phyloP scores from a whole-genome alignment of 129 eudicot species.

The Arctium lappa region DNA sequence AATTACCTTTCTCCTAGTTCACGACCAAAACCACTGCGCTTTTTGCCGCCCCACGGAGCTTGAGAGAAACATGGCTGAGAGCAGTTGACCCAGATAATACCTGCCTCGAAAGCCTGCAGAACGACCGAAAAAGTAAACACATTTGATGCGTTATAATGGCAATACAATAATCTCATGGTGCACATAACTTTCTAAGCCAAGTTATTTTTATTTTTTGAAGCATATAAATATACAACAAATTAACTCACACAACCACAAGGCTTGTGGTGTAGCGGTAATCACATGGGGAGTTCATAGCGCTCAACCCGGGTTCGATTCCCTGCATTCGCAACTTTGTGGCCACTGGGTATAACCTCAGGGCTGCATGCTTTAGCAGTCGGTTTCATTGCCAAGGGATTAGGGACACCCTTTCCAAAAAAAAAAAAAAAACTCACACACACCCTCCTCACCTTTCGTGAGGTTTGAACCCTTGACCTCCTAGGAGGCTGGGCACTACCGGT shows the following conservation, averaged over 20 bases:
- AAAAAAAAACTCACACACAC: too few relatives aligned
- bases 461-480: too few relatives aligned
- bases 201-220: background rate
- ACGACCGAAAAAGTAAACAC: background rate
- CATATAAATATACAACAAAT: background rate
- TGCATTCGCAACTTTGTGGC: too few relatives aligned
- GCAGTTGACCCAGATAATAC: constrained; percentile 86
- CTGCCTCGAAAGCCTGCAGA: constrained; percentile 66
- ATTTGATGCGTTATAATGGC: background rate
- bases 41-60: constrained; percentile 97
- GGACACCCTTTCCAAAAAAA: too few relatives aligned
- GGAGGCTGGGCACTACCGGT: background rate
- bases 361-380: too few relatives aligned
- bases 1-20: constrained; percentile 91
- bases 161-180: background rate
- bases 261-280: too few relatives aligned
- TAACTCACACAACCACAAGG: background rate
- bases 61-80: constrained; percentile 95
- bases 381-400: too few relatives aligned
- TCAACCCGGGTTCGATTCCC: too few relatives aligned
- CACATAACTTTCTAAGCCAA: background rate
- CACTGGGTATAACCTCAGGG: too few relatives aligned
- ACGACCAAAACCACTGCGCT: constrained; percentile 93
- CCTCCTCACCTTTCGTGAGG: too few relatives aligned
- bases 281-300: too few relatives aligned